These are phyloP conservation scores for Russula lepida DNA, from an alignment of 768 basidiomycete species.

Conservation along the genomic window DNA sequence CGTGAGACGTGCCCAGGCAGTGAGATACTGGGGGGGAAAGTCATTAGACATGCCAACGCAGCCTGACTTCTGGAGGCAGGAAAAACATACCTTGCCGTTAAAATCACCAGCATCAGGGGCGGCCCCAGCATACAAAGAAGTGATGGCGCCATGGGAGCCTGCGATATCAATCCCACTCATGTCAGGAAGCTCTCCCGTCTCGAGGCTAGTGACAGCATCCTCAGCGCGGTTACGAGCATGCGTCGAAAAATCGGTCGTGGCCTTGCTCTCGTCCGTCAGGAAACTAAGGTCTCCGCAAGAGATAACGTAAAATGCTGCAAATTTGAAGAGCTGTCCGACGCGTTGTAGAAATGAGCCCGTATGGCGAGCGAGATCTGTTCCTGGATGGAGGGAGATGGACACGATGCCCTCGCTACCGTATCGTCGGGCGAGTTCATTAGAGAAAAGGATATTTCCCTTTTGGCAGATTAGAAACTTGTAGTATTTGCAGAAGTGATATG, in stretches of 20 bases:
- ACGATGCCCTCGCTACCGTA: conserved; percentile 23
- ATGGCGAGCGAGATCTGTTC: not conserved
- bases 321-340: not conserved
- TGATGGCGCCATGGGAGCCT: not conserved
- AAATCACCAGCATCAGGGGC: not conserved
- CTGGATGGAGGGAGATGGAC: conserved; percentile 13
- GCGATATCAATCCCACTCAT: not conserved
- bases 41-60: not conserved
- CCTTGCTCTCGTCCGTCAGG: not conserved
- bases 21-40: not conserved
- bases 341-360: not conserved
- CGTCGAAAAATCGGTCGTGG: no score
- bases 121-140: not conserved
- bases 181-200: not conserved
- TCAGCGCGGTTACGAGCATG: no score
- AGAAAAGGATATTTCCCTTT: conserved; percentile 24
- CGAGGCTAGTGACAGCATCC: not conserved
- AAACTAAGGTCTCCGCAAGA: not conserved
- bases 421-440: conserved; percentile 24
- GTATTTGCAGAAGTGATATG: not conserved
- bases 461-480: not conserved
- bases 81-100: not conserved
- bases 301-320: not conserved
- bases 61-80: no score
- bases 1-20: not conserved